Percentiles rank a stretch among this genome's conserved stretches.
Conservation (phyloP, 106 monocot genomes). For the Narthecium ossifragum region DNA sequence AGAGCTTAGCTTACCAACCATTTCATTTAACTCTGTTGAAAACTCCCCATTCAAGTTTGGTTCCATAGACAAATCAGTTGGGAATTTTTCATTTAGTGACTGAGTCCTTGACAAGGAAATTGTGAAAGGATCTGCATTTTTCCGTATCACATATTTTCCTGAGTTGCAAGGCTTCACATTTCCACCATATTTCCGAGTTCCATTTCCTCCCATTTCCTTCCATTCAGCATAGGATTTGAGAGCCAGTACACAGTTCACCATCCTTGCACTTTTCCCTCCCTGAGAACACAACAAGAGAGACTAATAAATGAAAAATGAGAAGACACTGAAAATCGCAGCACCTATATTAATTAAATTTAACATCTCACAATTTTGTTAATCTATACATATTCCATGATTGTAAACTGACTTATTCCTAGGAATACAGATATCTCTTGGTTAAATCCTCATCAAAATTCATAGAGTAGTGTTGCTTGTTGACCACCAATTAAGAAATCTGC, state of each 20-base stretch:
- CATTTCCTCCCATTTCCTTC: conserved; percentile 67
- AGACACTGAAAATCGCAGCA: too few relatives aligned
- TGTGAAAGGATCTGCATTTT: conserved; percentile 65
- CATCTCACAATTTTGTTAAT: too few relatives aligned
- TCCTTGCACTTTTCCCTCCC: conserved; percentile 78
- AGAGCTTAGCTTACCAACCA: conserved; percentile 43
- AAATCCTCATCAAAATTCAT: too few relatives aligned
- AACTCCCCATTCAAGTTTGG: conserved; percentile 24
- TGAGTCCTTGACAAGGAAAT: conserved; percentile 34
- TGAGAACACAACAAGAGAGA: conserved; percentile 20
- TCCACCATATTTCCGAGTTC: conserved; percentile 60
- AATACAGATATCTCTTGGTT: too few relatives aligned
- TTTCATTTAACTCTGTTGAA: conserved; percentile 42
- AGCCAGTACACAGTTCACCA: conserved; percentile 78
- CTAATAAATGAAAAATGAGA: too few relatives aligned
- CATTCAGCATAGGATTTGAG: conserved; percentile 64
- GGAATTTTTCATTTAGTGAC: conserved; percentile 36
- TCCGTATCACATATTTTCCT: conserved; percentile 62
- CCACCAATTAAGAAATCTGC: too few relatives aligned
- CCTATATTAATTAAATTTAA: too few relatives aligned
- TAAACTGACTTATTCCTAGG: too few relatives aligned
- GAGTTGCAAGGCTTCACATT: conserved; percentile 32
- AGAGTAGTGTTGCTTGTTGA: too few relatives aligned
- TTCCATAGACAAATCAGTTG: conserved; percentile 29
- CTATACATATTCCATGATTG: too few relatives aligned